Percentiles rank a stretch among this genome's conserved stretches.
phyloP scores from a whole-genome alignment of 352 stramenopile species.

The Albugo candida region DNA sequence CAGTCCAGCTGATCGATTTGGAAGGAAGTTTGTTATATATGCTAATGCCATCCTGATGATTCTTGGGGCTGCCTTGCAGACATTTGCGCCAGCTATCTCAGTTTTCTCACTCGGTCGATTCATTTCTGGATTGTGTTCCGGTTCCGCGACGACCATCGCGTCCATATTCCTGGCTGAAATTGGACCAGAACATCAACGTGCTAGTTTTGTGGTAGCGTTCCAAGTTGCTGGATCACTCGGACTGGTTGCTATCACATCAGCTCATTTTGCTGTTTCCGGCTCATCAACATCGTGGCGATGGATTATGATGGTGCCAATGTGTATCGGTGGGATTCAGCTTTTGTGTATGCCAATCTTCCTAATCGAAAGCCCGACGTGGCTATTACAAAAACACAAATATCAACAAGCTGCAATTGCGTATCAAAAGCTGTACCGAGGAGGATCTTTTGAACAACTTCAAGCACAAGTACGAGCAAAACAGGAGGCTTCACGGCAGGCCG shows the following conservation, averaged over 20 bases:
- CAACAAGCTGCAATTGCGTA: constrained; percentile 14
- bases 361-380: constrained; percentile 18
- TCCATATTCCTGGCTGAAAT: constrained; percentile 20
- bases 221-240: constrained; percentile 16
- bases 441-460: constrained; percentile 12
- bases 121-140: constrained; percentile 18
- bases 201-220: constrained; percentile 18
- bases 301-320: constrained; percentile 18
- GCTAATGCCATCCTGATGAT: constrained; percentile 19
- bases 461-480: constrained; percentile 5
- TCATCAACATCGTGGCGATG: constrained; percentile 16
- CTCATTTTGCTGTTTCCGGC: constrained; percentile 17
- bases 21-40: constrained; percentile 15
- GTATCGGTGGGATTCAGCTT: constrained; percentile 16
- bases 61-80: constrained; percentile 15
- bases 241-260: constrained; percentile 13
- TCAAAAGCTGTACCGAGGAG: constrained; percentile 14
- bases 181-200: constrained; percentile 12
- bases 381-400: constrained; percentile 10
- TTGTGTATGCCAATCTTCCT: constrained; percentile 10
- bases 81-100: constrained; percentile 17
- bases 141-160: constrained; percentile 16
- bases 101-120: constrained; percentile 20
- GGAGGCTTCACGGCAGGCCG: not conserved
- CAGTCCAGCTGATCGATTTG: constrained; percentile 16